These are phyloP conservation scores for Ustulina deusta DNA, from an alignment of 2,329 filamentous ascomycete genomes.

Conservation along the genomic window DNA sequence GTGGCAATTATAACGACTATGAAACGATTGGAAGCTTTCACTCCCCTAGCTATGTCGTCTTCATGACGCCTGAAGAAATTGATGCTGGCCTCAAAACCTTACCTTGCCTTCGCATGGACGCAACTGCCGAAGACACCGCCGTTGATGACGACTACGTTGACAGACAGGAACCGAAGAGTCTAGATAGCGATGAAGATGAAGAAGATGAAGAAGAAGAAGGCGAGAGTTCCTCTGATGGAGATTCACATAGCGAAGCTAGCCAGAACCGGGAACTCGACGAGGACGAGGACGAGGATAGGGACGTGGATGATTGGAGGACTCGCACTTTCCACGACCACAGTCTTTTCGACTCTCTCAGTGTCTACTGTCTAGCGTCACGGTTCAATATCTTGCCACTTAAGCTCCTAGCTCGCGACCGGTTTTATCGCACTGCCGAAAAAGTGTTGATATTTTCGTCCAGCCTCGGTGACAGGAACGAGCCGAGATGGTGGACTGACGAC, in stretches of 20 bases:
- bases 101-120: constrained; percentile 9
- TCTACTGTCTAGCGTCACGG: constrained; percentile 55
- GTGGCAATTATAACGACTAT: constrained; percentile 29
- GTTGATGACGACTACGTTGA: constrained; percentile 13
- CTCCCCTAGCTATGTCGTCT: constrained; percentile 26
- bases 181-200: background rate
- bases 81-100: constrained; percentile 19
- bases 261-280: background rate
- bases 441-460: constrained; percentile 16
- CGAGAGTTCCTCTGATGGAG: background rate
- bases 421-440: constrained; percentile 44
- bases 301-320: constrained; percentile 10
- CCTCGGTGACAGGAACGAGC: background rate
- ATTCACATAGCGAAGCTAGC: background rate
- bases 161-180: background rate
- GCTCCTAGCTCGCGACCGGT: constrained; percentile 49
- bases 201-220: background rate
- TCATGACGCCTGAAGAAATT: constrained; percentile 20
- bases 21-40: constrained; percentile 21
- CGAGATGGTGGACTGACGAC: constrained; percentile 17
- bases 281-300: background rate
- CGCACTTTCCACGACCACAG: constrained; percentile 23
- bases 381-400: constrained; percentile 52
- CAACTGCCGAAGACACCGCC: background rate
- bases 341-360: constrained; percentile 41